phyloP scores from a whole-genome alignment of 1,284 basidiomycete species.

The Irpex lacteus region DNA sequence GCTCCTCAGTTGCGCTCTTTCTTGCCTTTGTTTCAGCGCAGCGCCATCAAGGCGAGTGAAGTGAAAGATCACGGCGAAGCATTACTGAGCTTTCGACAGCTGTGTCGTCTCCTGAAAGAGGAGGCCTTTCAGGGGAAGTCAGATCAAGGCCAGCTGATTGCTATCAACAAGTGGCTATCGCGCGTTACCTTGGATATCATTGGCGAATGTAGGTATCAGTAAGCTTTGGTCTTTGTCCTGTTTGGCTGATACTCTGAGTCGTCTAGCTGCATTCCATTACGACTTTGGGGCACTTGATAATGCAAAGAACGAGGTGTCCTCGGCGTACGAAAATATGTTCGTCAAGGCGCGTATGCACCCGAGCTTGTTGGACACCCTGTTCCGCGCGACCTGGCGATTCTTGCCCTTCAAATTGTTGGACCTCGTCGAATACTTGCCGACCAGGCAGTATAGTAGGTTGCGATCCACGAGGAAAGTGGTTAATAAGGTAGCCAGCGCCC shows the following conservation, averaged over 20 bases:
- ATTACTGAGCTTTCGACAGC: background rate
- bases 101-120: constrained; percentile 15
- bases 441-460: constrained; percentile 24
- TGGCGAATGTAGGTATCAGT: constrained; percentile 7
- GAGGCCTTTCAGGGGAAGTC: constrained; percentile 8
- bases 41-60: background rate
- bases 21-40: constrained; percentile 21
- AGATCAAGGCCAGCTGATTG: background rate
- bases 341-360: background rate
- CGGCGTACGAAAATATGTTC: constrained; percentile 29
- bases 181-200: constrained; percentile 11
- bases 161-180: constrained; percentile 10
- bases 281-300: constrained; percentile 28
- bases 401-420: constrained; percentile 22
- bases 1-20: constrained; percentile 19
- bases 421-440: constrained; percentile 24
- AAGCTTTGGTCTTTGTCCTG: background rate
- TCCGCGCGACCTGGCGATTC: constrained; percentile 12
- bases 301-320: constrained; percentile 21
- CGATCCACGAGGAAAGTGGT: constrained; percentile 21
- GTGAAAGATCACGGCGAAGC: background rate
- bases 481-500: constrained; percentile 8
- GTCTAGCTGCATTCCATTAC: constrained; percentile 23
- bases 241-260: background rate
- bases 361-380: background rate